phyloP scores from a whole-genome alignment of 345 rosid species.

The Hibiscus trionum region DNA sequence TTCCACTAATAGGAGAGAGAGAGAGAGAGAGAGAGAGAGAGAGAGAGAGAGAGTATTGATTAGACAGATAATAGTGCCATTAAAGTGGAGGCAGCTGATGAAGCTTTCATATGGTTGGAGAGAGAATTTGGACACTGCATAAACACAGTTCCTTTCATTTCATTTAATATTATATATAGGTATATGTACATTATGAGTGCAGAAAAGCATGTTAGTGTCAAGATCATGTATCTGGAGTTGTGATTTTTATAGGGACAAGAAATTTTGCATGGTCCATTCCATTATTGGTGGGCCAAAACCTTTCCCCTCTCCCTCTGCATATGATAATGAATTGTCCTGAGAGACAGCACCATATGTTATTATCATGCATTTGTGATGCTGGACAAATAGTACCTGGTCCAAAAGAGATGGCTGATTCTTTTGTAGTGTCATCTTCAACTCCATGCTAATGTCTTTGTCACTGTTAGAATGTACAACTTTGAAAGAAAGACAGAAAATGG shows the following conservation, averaged over 20 bases:
- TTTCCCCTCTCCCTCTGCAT: constrained; percentile 25
- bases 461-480: constrained; percentile 21
- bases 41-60: constrained; percentile 1
- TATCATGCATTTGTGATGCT: constrained; percentile 12
- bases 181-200: not conserved
- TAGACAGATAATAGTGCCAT: constrained; percentile 10
- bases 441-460: constrained; percentile 29
- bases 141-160: constrained; percentile 2
- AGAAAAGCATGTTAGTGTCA: constrained; percentile 14
- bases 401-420: constrained; percentile 21
- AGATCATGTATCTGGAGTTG: constrained; percentile 2
- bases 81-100: constrained; percentile 8
- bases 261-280: constrained; percentile 41
- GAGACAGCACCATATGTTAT: constrained; percentile 26
- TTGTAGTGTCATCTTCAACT: constrained; percentile 28
- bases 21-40: too few species aligned
- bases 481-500: constrained; percentile 11
- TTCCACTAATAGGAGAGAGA: constrained; percentile 11
- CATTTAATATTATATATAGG: too few species aligned
- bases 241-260: constrained; percentile 27
- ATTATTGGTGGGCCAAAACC: constrained; percentile 41
- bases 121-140: not conserved
- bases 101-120: not conserved
- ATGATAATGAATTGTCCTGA: constrained; percentile 12
- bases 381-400: constrained; percentile 26